phyloP scores from a whole-genome alignment of 1,284 basidiomycete species.

The Farysia itapuensis region DNA sequence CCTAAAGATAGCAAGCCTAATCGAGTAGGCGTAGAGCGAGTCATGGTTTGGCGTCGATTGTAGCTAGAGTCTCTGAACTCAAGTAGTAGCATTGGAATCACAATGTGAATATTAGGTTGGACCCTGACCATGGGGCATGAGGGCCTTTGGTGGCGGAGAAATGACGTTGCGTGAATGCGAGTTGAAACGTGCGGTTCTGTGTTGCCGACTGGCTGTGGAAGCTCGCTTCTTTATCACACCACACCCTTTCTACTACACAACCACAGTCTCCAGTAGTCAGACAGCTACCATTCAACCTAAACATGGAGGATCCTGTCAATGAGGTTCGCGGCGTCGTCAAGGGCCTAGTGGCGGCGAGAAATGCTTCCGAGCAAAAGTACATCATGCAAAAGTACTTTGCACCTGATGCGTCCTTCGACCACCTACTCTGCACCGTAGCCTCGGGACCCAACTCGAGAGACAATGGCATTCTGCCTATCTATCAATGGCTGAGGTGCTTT shows the following conservation, averaged over 20 bases:
- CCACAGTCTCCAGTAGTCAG: no score
- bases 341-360: constrained; percentile 49
- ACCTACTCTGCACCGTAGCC: constrained; percentile 51
- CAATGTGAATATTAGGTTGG: no score
- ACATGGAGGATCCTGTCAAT: constrained; percentile 51
- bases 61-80: no score
- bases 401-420: constrained; percentile 55
- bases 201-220: no score
- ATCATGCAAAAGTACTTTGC: constrained; percentile 48
- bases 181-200: no score
- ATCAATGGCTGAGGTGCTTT: constrained; percentile 54
- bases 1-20: constrained; percentile 23
- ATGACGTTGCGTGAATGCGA: no score
- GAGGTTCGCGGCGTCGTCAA: constrained; percentile 52
- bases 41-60: constrained; percentile 40
- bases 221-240: no score
- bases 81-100: no score
- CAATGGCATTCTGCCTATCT: constrained; percentile 52
- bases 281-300: constrained; percentile 3
- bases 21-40: constrained; percentile 24
- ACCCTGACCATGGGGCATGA: no score
- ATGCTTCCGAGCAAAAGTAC: constrained; percentile 49
- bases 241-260: no score
- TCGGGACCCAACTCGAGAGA: constrained; percentile 49
- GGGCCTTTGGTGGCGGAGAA: no score